Evolutionary conservation across 345 rosid species (phyloP).

Genomic region (Gossypium stocksii): DNA sequence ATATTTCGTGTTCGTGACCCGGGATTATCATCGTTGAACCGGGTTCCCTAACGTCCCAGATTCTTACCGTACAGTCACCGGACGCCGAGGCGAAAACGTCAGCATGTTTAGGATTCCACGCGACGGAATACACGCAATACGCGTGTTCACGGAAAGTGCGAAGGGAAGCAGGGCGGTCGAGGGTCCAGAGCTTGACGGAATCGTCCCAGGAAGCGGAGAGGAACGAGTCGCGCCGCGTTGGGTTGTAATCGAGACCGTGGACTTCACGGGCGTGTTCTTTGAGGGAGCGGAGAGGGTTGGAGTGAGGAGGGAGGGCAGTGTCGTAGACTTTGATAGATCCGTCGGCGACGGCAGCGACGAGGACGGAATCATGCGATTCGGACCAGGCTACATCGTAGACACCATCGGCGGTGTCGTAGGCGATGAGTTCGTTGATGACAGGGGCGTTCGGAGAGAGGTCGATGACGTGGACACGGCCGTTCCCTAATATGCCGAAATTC

Average conservation of each 20-base stretch:
- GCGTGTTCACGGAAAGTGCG: conserved; percentile 89
- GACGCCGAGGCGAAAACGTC: conserved; percentile 92
- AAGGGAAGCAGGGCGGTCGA: conserved; percentile 77
- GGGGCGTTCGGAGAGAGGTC: conserved; percentile 58
- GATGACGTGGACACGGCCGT: conserved; percentile 85
- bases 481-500: conserved; percentile 92
- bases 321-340: conserved; percentile 90
- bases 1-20: conserved; percentile 73
- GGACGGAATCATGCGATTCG: conserved; percentile 86
- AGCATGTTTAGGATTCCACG: conserved; percentile 86
- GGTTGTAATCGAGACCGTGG: conserved; percentile 74
- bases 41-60: conserved; percentile 93
- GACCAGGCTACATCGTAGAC: conserved; percentile 91
- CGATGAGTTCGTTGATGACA: conserved; percentile 44
- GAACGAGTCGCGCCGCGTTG: conserved; percentile 91
- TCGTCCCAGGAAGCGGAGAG: conserved; percentile 91
- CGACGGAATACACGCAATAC: conserved; percentile 74
- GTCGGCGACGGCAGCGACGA: conserved; percentile 74
- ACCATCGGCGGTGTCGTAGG: conserved; percentile 85
- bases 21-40: conserved; percentile 91
- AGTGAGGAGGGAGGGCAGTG: conserved; percentile 59
- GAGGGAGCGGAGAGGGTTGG: conserved; percentile 74
- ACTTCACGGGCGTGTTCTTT: conserved; percentile 94
- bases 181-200: conserved; percentile 81
- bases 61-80: conserved; percentile 72